Evolutionary conservation across 108 stramenopile species (phyloP).

Genomic region (Aureococcus anophagefferens): DNA sequence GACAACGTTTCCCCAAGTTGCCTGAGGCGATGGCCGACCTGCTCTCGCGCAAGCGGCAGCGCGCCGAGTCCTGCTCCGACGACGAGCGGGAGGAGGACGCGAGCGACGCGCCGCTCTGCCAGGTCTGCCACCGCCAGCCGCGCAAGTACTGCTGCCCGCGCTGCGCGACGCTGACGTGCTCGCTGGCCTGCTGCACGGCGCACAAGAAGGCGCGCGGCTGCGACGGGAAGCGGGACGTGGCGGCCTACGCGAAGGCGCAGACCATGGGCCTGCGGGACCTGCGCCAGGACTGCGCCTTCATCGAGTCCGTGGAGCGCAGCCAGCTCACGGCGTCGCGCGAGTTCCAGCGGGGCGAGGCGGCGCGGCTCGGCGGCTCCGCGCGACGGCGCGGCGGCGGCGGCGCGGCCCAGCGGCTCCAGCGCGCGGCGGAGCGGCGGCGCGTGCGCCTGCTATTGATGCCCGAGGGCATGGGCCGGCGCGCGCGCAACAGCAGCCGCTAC

Average conservation of each 20-base stretch:
- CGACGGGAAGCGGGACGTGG: slow-evolving; percentile 5
- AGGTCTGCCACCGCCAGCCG: not conserved
- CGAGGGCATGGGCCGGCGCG: not conserved
- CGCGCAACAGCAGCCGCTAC: not conserved
- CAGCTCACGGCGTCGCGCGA: no score
- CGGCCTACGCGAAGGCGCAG: not conserved
- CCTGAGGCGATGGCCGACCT: no score
- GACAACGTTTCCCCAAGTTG: no score
- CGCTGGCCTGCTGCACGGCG: not conserved
- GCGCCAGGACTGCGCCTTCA: not conserved
- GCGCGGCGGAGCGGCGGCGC: not conserved
- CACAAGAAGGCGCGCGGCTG: not conserved
- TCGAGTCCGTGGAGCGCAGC: not conserved
- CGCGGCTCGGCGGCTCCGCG: no score
- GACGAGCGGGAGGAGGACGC: not conserved
- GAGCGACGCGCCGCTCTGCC: not conserved
- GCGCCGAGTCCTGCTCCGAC: no score
- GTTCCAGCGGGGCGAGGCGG: no score
- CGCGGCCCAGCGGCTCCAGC: not conserved
- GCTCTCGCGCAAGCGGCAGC: no score
- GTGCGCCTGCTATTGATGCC: not conserved
- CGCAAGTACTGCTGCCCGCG: slow-evolving; percentile 9
- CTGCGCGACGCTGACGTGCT: slow-evolving; percentile 1
- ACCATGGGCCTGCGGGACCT: not conserved
- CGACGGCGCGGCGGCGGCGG: not conserved